Percentiles rank a stretch among this genome's conserved stretches.
Evolutionary conservation across 768 basidiomycete genomes (phyloP).

Genomic region (Suillus weaverae): DNA sequence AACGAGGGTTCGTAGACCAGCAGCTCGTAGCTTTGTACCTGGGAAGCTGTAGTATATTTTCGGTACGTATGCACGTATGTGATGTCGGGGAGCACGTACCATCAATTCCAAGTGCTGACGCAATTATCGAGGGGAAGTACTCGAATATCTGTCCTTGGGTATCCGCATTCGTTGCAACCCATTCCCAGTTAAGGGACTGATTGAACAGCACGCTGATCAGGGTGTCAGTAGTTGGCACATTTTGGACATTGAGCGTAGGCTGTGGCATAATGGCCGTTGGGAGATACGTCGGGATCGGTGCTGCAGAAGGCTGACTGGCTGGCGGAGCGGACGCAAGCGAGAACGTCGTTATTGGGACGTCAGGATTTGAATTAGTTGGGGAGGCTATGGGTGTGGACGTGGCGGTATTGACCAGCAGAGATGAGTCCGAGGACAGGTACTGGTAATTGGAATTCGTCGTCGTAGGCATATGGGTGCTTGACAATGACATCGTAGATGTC

Average conservation of each 20-base stretch:
- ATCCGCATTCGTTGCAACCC: conserved; percentile 56
- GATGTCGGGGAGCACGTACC: conserved; percentile 31
- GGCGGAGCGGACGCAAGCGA: conserved; percentile 23
- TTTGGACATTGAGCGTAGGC: conserved; percentile 20
- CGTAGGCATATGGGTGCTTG: conserved; percentile 14
- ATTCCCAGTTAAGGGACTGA: conserved; percentile 61
- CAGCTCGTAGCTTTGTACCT: conserved; percentile 56
- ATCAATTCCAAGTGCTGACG: conserved; percentile 44
- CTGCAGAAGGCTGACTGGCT: conserved; percentile 25
- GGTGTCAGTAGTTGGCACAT: conserved; percentile 39
- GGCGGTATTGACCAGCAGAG: conserved; percentile 32
- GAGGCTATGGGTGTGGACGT: conserved; percentile 21
- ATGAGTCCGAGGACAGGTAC: conserved; percentile 35
- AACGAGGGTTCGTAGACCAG: conserved; percentile 65
- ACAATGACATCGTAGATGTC: conserved; percentile 13
- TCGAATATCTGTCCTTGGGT: conserved; percentile 79
- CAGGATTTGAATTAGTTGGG: conserved; percentile 37
- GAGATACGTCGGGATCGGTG: conserved; percentile 55
- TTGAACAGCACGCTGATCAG: conserved; percentile 70
- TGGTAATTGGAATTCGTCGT: conserved; percentile 31
- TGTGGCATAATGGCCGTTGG: conserved; percentile 61
- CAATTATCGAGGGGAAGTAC: conserved; percentile 56
- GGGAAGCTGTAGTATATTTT: conserved; percentile 31
- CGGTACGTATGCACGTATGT: conserved; percentile 24
- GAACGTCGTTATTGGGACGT: conserved; percentile 33